phyloP scores from a whole-genome alignment of 129 eudicot species.

The Escallonia herrerae region DNA sequence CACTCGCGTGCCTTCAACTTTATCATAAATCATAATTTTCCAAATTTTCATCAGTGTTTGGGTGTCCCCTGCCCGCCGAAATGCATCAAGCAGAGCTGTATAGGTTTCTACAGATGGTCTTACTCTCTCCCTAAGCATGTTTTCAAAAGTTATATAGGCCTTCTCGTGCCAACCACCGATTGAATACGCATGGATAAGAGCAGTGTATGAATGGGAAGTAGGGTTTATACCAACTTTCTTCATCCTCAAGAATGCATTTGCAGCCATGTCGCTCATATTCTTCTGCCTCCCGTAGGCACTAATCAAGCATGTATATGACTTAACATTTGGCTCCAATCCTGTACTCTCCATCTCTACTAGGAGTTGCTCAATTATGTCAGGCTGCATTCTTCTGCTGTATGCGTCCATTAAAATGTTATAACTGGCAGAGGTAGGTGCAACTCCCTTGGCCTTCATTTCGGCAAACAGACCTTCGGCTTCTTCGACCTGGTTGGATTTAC shows the following conservation, averaged over 20 bases:
- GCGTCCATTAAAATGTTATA: constrained; percentile 86
- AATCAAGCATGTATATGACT: constrained; percentile 73
- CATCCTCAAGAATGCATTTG: constrained; percentile 80
- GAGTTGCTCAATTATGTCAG: constrained; percentile 73
- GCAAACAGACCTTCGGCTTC: constrained; percentile 93
- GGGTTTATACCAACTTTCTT: constrained; percentile 75
- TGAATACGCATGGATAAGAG: constrained; percentile 87
- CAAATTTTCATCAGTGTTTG: constrained; percentile 58
- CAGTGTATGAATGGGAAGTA: constrained; percentile 77
- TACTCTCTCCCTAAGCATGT: constrained; percentile 70
- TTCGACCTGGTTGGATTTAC: constrained; percentile 69
- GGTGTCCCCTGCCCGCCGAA: constrained; percentile 85
- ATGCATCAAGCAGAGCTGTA: constrained; percentile 80
- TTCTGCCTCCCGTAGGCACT: constrained; percentile 83
- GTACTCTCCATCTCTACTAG: constrained; percentile 63
- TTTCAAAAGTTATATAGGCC: constrained; percentile 66
- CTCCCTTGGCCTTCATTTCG: constrained; percentile 75
- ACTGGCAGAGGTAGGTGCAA: constrained; percentile 62
- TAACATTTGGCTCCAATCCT: constrained; percentile 66
- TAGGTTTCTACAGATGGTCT: constrained; percentile 79
- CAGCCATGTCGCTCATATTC: constrained; percentile 89
- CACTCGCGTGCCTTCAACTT: constrained; percentile 75
- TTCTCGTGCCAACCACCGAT: constrained; percentile 78
- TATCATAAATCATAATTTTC: constrained; percentile 86
- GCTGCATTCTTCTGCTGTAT: constrained; percentile 84